These are phyloP conservation scores for Elaeagnus macrophylla DNA, from an alignment of 306 rosid genomes.

Conservation along the genomic window DNA sequence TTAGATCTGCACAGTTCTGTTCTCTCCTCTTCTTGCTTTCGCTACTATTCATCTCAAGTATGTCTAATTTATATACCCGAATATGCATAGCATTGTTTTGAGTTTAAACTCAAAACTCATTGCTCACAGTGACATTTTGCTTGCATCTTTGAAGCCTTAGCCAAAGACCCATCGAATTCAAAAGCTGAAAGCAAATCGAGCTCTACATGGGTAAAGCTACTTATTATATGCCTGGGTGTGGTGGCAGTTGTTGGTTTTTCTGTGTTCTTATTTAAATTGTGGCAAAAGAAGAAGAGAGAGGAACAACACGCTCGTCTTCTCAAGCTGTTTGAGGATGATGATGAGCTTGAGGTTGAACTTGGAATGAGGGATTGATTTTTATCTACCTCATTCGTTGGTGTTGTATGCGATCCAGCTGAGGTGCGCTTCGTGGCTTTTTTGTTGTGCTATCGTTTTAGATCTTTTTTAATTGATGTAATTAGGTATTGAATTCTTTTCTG, in stretches of 20 bases:
- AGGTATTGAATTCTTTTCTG: too few relatives aligned
- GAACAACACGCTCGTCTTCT: slow-evolving; percentile 80
- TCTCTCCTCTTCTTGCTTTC: slow-evolving; percentile 26
- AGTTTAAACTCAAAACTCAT: neutral
- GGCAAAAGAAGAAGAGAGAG: slow-evolving; percentile 84
- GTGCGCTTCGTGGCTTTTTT: neutral
- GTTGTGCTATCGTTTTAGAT: too few relatives aligned
- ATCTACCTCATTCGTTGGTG: neutral
- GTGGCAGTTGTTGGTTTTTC: slow-evolving; percentile 35
- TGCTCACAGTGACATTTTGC: neutral
- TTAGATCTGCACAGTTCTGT: slow-evolving; percentile 36
- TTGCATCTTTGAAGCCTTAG: slow-evolving; percentile 28
- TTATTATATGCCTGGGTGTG: slow-evolving; percentile 38
- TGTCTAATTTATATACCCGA: slow-evolving; percentile 1
- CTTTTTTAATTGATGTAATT: too few relatives aligned
- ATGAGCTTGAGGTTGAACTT: slow-evolving; percentile 85
- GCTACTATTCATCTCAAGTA: slow-evolving; percentile 38
- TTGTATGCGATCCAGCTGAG: neutral
- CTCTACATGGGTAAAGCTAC: slow-evolving; percentile 40
- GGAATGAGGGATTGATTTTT: slow-evolving; percentile 62
- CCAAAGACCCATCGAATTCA: slow-evolving; percentile 33
- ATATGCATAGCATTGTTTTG: neutral
- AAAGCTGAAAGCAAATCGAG: slow-evolving; percentile 30
- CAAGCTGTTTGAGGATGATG: slow-evolving; percentile 86
- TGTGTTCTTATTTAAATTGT: slow-evolving; percentile 48